Evolutionary conservation across 805 yeast species (phyloP).

Genomic region (Yarrowia bubula): DNA sequence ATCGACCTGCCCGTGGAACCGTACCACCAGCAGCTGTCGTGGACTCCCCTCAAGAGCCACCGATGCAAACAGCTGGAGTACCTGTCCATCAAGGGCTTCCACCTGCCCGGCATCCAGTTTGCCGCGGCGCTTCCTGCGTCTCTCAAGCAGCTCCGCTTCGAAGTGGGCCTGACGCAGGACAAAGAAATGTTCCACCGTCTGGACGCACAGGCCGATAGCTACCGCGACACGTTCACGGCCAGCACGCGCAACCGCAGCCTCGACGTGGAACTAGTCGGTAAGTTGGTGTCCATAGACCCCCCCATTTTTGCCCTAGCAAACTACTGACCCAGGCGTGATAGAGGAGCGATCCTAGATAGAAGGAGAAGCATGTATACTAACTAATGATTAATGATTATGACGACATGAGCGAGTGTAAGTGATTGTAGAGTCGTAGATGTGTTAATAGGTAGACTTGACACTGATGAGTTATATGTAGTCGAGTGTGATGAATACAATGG

Average conservation of each 20-base stretch:
- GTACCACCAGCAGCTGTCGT: conserved; percentile 26
- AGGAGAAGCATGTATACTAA: neutral
- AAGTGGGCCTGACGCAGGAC: conserved; percentile 27
- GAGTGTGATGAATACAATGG: no score
- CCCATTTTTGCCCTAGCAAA: conserved; percentile 13
- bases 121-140: conserved; percentile 26
- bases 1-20: conserved; percentile 27
- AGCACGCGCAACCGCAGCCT: neutral
- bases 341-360: neutral
- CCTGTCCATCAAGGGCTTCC: conserved; percentile 29
- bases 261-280: conserved; percentile 24
- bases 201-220: conserved; percentile 24
- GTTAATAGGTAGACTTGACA: no score
- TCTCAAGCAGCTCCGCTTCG: conserved; percentile 23
- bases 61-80: conserved; percentile 26
- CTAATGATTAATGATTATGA: conserved; percentile 19
- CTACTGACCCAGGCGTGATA: conserved; percentile 25
- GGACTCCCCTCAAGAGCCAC: conserved; percentile 23
- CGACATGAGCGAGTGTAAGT: neutral
- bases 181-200: conserved; percentile 25
- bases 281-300: conserved; percentile 25
- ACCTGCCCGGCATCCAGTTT: conserved; percentile 27
- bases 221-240: conserved; percentile 20
- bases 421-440: no score
- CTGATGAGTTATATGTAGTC: no score